Base-by-base conservation (phyloP, 352 stramenopile genomes). In the Lagenidium giganteum region DNA sequence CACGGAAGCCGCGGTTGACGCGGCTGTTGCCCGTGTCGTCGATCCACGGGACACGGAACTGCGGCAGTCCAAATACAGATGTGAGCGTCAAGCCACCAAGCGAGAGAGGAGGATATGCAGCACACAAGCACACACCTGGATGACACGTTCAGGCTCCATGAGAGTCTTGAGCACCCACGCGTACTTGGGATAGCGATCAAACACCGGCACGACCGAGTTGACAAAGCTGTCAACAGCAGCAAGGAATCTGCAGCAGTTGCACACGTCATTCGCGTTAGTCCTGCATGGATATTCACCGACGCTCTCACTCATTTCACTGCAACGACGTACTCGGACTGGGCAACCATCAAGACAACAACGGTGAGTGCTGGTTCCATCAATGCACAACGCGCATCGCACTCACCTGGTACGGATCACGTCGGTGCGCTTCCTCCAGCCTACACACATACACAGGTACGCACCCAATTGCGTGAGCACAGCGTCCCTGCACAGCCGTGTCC, bases 31-130 rank as follows among this genome's bases (percentile, higher is more conserved):
- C 95, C 23, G 83, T 79, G 62, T 99, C 96, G 60, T 99, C 96
- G 48, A 98, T 93, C 95, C 95, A 99, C 9, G 95, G 87, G 20
- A 98, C 91, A 46, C 94, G 90, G 70, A 98, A 98, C 68, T 97
- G 65, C n/a, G n/a, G n/a, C n/a, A n/a, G n/a, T n/a, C n/a, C 36
- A 87, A 8, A 17, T 33, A 8, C 8, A 47, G 32, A 17, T n/a
- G n/a, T 8, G 8, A 50, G 16, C 3, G n/a, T n/a, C n/a, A n/a
- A n/a, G 8, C 5, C 21, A 17, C 18, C 16, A 24, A n/a, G 54
- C 12, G 23, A 30, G n/a, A 27, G 13, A 51, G 12, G 32, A 2
- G n/a, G 32, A 38, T 11, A 21, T 38, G 16, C 8, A 20, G 32
- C 11, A 18, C 32, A 38, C 12, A 3, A 16, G 5, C 1, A 18